Evolutionary conservation across 2,329 filamentous ascomycete species (phyloP).

Genomic region (Amphichorda felina): DNA sequence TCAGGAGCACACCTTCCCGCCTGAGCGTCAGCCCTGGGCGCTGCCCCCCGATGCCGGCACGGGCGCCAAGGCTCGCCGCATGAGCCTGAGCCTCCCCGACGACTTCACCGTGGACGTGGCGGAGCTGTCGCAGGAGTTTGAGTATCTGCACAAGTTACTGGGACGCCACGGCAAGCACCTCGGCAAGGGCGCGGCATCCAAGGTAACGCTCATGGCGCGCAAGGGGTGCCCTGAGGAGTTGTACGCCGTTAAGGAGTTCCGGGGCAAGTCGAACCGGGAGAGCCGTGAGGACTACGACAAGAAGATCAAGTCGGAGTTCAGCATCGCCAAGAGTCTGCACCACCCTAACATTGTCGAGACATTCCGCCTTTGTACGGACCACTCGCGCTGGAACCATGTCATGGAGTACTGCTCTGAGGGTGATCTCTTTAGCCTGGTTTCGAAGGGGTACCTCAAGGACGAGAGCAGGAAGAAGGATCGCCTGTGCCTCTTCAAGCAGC

Average conservation of each 20-base stretch:
- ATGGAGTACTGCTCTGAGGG: conserved; percentile 87
- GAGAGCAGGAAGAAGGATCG: conserved; percentile 58
- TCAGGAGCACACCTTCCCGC: conserved; percentile 17
- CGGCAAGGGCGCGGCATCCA: conserved; percentile 73
- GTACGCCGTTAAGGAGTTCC: conserved; percentile 83
- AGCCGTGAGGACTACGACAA: conserved; percentile 65
- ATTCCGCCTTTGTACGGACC: conserved; percentile 61
- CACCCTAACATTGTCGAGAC: conserved; percentile 85
- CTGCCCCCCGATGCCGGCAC: conserved; percentile 58
- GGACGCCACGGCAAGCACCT: conserved; percentile 64
- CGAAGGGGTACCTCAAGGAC: conserved; percentile 54
- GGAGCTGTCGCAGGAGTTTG: conserved; percentile 58
- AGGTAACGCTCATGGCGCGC: conserved; percentile 68
- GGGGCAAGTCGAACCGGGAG: conserved; percentile 58
- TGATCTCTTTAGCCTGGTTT: conserved; percentile 66
- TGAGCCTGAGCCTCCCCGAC: conserved; percentile 63
- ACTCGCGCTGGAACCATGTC: conserved; percentile 74
- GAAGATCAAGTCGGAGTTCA: conserved; percentile 87
- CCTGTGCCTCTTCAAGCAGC: conserved; percentile 80
- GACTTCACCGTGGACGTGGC: conserved; percentile 62
- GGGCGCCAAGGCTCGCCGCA: conserved; percentile 65
- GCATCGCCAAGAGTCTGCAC: conserved; percentile 72
- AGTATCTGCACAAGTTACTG: conserved; percentile 57
- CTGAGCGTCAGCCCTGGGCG: conserved; percentile 40
- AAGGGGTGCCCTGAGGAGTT: conserved; percentile 54